phyloP scores from a whole-genome alignment of 1,284 basidiomycete species.

The Vanrija humicola region DNA sequence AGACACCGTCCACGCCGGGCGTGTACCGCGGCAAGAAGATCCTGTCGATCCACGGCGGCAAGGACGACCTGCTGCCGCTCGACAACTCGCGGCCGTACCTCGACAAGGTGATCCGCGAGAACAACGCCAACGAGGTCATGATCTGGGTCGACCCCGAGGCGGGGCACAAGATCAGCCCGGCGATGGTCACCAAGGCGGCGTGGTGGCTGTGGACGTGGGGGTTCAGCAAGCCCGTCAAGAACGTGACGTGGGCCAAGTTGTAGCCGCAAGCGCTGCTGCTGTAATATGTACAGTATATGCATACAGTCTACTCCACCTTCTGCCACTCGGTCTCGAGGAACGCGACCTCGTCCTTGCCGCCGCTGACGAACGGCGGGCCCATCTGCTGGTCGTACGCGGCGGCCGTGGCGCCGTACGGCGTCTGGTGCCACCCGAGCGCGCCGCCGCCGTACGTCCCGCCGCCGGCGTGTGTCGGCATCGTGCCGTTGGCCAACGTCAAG shows the following conservation, averaged over 20 bases:
- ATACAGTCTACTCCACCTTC: too few relatives aligned
- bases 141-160: neutral
- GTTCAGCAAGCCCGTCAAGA: neutral
- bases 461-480: too few relatives aligned
- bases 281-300: too few relatives aligned
- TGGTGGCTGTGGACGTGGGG: conserved; percentile 14
- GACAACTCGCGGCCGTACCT: neutral
- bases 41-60: conserved; percentile 59
- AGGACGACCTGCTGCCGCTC: conserved; percentile 42
- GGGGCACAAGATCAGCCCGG: conserved; percentile 6
- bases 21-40: conserved; percentile 65
- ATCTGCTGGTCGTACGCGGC: too few relatives aligned
- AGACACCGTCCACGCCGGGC: conserved; percentile 54
- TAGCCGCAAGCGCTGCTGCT: neutral
- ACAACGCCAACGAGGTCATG: conserved; percentile 2
- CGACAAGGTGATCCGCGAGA: too few relatives aligned
- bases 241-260: neutral
- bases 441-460: too few relatives aligned
- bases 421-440: too few relatives aligned
- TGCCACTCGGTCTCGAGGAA: too few relatives aligned
- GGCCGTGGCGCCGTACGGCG: too few relatives aligned
- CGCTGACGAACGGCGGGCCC: too few relatives aligned
- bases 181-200: conserved; percentile 3
- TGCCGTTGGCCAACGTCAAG: too few relatives aligned
- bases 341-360: too few relatives aligned